A percentile compares a stretch with the other conserved stretches of the same genome.
Conservation (phyloP, 1,139 yeast genomes). For the Geotrichum cucujoidarum region DNA sequence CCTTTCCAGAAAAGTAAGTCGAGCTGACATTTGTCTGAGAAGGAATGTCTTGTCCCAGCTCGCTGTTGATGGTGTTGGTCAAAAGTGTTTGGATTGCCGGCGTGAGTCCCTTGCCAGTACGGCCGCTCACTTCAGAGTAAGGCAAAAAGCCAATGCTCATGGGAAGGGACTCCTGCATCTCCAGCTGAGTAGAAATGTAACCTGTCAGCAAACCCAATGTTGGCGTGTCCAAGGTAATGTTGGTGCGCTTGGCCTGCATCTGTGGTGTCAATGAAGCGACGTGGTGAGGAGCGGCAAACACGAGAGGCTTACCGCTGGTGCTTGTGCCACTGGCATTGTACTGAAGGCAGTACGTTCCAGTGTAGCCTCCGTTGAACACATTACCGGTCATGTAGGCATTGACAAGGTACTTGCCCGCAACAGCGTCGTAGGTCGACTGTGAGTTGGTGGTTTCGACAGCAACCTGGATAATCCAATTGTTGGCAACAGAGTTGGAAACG, state of each 20-base stretch:
- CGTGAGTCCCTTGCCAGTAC: conserved; percentile 43
- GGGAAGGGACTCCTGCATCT: conserved; percentile 49
- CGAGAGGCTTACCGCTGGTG: conserved; percentile 46
- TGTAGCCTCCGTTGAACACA: conserved; percentile 38
- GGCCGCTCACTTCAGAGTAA: conserved; percentile 43
- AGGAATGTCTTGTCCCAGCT: conserved; percentile 54
- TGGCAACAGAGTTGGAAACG: conserved; percentile 31
- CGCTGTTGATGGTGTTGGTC: conserved; percentile 55
- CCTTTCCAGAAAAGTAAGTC: conserved; percentile 57
- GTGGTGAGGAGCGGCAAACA: conserved; percentile 74
- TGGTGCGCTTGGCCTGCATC: conserved; percentile 63
- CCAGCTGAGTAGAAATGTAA: conserved; percentile 47
- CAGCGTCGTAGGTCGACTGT: conserved; percentile 40
- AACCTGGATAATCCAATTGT: conserved; percentile 52
- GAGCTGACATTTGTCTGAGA: conserved; percentile 47
- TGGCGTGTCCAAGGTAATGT: conserved; percentile 52
- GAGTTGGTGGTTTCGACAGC: conserved; percentile 40
- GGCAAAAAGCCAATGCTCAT: conserved; percentile 57
- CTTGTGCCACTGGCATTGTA: conserved; percentile 55
- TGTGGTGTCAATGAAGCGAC: conserved; percentile 48
- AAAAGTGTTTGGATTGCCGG: conserved; percentile 56
- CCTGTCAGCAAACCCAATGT: conserved; percentile 67
- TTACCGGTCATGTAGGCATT: conserved; percentile 42
- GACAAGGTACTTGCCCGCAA: conserved; percentile 57
- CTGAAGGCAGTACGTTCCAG: conserved; percentile 43